Percentiles rank a stretch among this genome's conserved stretches.
These are phyloP conservation scores for Poa annua DNA, from an alignment of 176 grass and related monocot species.

Conservation along the genomic window DNA sequence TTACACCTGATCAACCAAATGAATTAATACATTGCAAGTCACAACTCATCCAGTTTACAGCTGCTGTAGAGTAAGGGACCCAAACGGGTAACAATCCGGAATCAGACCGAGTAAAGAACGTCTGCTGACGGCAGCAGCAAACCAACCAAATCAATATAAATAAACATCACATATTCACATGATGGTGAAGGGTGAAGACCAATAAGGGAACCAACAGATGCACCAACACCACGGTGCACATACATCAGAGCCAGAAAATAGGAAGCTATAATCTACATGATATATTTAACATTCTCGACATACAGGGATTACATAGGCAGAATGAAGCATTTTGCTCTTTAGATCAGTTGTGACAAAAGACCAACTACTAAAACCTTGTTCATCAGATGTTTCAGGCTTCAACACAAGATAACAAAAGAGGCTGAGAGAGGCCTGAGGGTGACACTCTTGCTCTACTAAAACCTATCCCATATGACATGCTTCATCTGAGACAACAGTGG, in stretches of 20 bases:
- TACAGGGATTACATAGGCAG: conserved; percentile 13
- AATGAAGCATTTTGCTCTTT: conserved; percentile 8
- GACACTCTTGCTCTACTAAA: background rate
- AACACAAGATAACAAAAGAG: background rate
- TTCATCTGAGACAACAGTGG: background rate
- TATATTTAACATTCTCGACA: conserved; percentile 7
- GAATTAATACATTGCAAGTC: background rate
- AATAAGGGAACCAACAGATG: conserved; percentile 2
- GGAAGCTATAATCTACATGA: background rate
- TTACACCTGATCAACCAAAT: background rate
- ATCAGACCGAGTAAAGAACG: background rate
- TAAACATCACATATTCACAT: background rate
- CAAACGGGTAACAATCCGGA: background rate
- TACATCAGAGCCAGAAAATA: background rate
- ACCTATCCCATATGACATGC: conserved; percentile 6
- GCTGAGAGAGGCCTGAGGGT: background rate
- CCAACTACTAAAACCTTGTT: conserved; percentile 19
- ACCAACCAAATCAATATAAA: background rate
- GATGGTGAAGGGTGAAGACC: background rate
- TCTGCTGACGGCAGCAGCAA: background rate
- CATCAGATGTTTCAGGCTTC: conserved; percentile 21
- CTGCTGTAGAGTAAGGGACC: background rate
- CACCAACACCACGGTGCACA: background rate
- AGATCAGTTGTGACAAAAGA: background rate
- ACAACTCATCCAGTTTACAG: background rate